Base-by-base conservation (phyloP, 768 basidiomycete genomes). In the Thelephora ganbajun region DNA sequence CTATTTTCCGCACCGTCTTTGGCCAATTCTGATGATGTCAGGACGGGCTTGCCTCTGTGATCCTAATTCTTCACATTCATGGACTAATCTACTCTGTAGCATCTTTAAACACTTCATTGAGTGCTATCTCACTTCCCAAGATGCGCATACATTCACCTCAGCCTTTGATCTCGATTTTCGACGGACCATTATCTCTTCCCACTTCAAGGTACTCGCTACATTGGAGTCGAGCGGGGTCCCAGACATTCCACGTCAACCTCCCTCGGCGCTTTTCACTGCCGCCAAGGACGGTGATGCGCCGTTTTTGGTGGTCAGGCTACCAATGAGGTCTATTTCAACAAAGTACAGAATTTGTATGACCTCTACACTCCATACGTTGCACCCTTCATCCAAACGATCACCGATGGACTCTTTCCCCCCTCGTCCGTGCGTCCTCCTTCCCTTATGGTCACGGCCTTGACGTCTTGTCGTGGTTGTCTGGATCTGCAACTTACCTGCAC, bases 301-400 rank as follows among this genome's bases (percentile, higher is more conserved):
- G 70, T 99, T 35, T 99, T 99, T 60, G 94, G 94, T 45, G 96
- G 96, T 12, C 96, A 99, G 65, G 96, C 94, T 49, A 89, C 85
- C 50, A 98, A 98, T 64, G 96, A 98, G 60, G 86, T 94, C 50
- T 99, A 98, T 69, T 91, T 97, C 62, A 87, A 94, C 62, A 96
- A 98, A 63, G 74, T 99, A 16, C 87, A 94, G 67, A 68, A 72
- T 45, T 80, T 98, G 45, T 92, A 87, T 66, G 84, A 96, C 66
- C 85, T 78, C 51, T 98, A 99, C 73, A 77, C 71, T 53, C 83
- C 92, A 11, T 94, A 90, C 59, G 80, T 97, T 53, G 68, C 72
- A 13, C 63, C 81, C n/a, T 81, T 91, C 70, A 64, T 96, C 52
- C 58, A 69, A 22, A 69, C 69, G 35, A 65, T 89, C 54, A 79